A percentile compares a stretch with the other conserved stretches of the same genome.
These are phyloP conservation scores for Polychaeton citri DNA, from an alignment of 2,329 filamentous ascomycete genomes.

Conservation along the genomic window DNA sequence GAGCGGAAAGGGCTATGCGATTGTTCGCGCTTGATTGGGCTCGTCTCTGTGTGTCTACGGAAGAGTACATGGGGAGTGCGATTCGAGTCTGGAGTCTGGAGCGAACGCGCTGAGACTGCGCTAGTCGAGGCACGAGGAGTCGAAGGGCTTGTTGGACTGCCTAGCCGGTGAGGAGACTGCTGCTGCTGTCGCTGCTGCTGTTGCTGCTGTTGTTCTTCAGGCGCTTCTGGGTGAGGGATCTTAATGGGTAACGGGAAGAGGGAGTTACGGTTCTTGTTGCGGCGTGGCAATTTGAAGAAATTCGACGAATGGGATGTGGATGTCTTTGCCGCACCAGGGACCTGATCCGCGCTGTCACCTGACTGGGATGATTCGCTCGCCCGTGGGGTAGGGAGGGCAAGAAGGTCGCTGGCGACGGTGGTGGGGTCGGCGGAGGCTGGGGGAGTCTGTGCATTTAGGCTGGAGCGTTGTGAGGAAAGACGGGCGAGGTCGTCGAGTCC, in stretches of 20 bases:
- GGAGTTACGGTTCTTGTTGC: slow-evolving; percentile 61
- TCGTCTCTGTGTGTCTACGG: slow-evolving; percentile 15
- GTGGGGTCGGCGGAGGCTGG: neutral
- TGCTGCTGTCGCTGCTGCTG: slow-evolving; percentile 23
- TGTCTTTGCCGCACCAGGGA: neutral
- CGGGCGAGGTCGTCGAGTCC: slow-evolving; percentile 19
- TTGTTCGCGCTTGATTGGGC: slow-evolving; percentile 10
- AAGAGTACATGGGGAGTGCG: slow-evolving; percentile 9
- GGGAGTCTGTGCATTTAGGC: neutral
- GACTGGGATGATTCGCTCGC: slow-evolving; percentile 78
- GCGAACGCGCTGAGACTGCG: slow-evolving; percentile 15
- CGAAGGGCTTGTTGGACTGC: slow-evolving; percentile 12
- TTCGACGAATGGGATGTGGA: slow-evolving; percentile 20
- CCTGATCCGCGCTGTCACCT: slow-evolving; percentile 46
- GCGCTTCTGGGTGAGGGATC: slow-evolving; percentile 34
- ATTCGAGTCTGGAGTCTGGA: slow-evolving; percentile 8
- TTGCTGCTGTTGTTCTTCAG: neutral
- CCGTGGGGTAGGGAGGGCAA: slow-evolving; percentile 44
- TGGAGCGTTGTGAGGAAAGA: slow-evolving; percentile 34
- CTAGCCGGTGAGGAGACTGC: slow-evolving; percentile 20
- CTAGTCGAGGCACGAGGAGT: slow-evolving; percentile 24
- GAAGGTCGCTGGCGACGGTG: slow-evolving; percentile 15
- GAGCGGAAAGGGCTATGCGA: slow-evolving; percentile 21
- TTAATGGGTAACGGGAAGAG: slow-evolving; percentile 85
- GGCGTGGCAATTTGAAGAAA: slow-evolving; percentile 69